phyloP scores from a whole-genome alignment of 495 filamentous ascomycete genomes.

The Penicillium roqueforti region DNA sequence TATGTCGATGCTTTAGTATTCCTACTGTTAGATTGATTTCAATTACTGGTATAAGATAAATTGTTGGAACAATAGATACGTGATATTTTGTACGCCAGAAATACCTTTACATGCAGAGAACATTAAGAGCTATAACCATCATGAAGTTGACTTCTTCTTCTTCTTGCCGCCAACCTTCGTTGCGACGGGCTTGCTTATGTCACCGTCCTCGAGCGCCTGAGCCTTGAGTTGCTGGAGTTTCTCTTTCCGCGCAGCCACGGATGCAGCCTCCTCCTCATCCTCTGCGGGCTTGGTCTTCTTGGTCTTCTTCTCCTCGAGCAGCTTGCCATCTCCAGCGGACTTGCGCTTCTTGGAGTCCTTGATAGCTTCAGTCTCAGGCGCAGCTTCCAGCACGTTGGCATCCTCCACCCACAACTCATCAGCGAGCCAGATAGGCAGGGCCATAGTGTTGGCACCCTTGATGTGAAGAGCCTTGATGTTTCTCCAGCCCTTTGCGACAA shows the following conservation, averaged over 20 bases:
- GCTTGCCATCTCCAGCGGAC: slow-evolving; percentile 51
- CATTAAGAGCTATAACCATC: slow-evolving; percentile 28
- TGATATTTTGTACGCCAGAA: slow-evolving; percentile 40
- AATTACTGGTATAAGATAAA: slow-evolving; percentile 1
- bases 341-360: slow-evolving; percentile 67
- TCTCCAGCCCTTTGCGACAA: slow-evolving; percentile 77
- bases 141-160: slow-evolving; percentile 45
- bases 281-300: slow-evolving; percentile 44
- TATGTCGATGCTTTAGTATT: background rate
- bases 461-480: slow-evolving; percentile 80
- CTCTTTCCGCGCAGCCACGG: slow-evolving; percentile 54
- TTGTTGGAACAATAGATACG: slow-evolving; percentile 21
- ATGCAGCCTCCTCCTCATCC: slow-evolving; percentile 47
- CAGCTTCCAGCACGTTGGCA: slow-evolving; percentile 65
- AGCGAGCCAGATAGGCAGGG: slow-evolving; percentile 87
- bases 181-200: slow-evolving; percentile 21
- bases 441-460: slow-evolving; percentile 80
- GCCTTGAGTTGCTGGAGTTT: slow-evolving; percentile 53
- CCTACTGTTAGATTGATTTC: background rate
- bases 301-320: slow-evolving; percentile 56
- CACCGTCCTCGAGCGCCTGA: slow-evolving; percentile 41
- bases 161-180: slow-evolving; percentile 35
- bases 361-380: slow-evolving; percentile 42
- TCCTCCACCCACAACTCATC: slow-evolving; percentile 86
- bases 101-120: slow-evolving; percentile 36